Evolutionary conservation across 768 basidiomycete species (phyloP).

Genomic region (Mycena chlorophos): DNA sequence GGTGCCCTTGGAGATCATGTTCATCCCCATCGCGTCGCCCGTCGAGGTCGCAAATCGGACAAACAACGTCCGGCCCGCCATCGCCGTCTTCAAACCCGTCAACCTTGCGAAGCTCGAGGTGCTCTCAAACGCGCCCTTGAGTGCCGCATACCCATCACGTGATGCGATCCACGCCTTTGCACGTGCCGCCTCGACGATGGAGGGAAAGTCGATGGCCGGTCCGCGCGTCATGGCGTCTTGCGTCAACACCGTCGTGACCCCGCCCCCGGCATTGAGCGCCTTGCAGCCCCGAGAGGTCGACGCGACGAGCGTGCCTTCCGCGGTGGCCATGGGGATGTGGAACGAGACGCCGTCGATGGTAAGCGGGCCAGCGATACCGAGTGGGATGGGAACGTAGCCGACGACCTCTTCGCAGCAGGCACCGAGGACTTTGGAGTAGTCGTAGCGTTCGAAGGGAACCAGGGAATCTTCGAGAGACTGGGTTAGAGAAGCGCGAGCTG

Average conservation of each 20-base stretch:
- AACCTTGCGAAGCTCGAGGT: slow-evolving; percentile 92
- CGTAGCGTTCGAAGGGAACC: slow-evolving; percentile 82
- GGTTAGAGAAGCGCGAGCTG: slow-evolving; percentile 83
- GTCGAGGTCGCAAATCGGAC: slow-evolving; percentile 93
- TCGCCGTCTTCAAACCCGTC: slow-evolving; percentile 79
- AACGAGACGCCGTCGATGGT: slow-evolving; percentile 81
- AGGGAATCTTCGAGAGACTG: slow-evolving; percentile 82
- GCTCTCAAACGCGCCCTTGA: slow-evolving; percentile 88
- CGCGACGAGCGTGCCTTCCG: slow-evolving; percentile 98
- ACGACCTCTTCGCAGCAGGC: slow-evolving; percentile 99
- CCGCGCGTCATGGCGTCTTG: slow-evolving; percentile 98
- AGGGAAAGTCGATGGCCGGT: slow-evolving; percentile 96
- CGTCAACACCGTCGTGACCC: slow-evolving; percentile 90
- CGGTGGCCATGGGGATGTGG: slow-evolving; percentile 98
- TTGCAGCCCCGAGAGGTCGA: slow-evolving; percentile 98
- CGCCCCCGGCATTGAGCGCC: slow-evolving; percentile 93
- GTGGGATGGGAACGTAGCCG: slow-evolving; percentile 93
- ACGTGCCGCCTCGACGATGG: slow-evolving; percentile 71
- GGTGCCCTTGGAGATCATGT: slow-evolving; percentile 99
- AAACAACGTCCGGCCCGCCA: slow-evolving; percentile 92
- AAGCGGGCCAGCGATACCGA: slow-evolving; percentile 95
- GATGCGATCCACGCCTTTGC: slow-evolving; percentile 88
- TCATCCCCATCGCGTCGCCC: slow-evolving; percentile 99
- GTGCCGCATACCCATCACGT: slow-evolving; percentile 69
- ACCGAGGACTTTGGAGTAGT: slow-evolving; percentile 91